A percentile compares a stretch with the other conserved stretches of the same genome.
Evolutionary conservation across 2,329 filamentous ascomycete species (phyloP).

Genomic region (Sporothrix protearum): DNA sequence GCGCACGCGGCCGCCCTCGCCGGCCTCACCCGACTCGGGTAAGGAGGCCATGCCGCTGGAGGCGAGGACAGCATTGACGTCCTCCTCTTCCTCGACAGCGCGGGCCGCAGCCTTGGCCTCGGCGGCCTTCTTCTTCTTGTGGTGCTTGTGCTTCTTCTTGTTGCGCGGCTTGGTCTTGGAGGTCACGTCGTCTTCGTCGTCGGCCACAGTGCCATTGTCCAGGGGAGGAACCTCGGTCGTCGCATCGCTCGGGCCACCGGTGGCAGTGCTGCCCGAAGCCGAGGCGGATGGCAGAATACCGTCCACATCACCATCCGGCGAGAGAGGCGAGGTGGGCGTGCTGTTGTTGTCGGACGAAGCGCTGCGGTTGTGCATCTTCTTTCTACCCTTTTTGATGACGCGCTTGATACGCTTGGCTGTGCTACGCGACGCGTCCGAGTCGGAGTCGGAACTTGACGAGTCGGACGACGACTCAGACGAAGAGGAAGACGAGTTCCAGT

Average conservation of each 20-base stretch:
- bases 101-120: not conserved
- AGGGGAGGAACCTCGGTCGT: not conserved
- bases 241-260: not conserved
- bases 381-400: slow-evolving; percentile 54
- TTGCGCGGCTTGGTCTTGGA: slow-evolving; percentile 23
- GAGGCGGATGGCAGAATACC: not conserved
- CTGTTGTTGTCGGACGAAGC: slow-evolving; percentile 38
- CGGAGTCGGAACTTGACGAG: slow-evolving; percentile 45
- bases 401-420: slow-evolving; percentile 63
- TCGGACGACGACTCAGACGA: slow-evolving; percentile 43
- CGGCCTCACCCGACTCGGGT: not conserved
- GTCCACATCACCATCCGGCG: not conserved
- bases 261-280: not conserved
- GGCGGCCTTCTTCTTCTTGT: slow-evolving; percentile 26
- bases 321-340: not conserved
- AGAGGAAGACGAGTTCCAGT: slow-evolving; percentile 55
- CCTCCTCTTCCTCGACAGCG: not conserved
- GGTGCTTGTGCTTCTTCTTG: slow-evolving; percentile 40
- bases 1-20: slow-evolving; percentile 30
- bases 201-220: slow-evolving; percentile 18
- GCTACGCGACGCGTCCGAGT: slow-evolving; percentile 40
- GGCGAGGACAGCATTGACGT: not conserved
- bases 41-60: not conserved
- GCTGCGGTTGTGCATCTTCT: slow-evolving; percentile 53
- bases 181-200: slow-evolving; percentile 31